Percentiles rank a stretch among this genome's conserved stretches.
phyloP scores from a whole-genome alignment of 345 rosid genomes.

The Eucalyptus pauciflora region DNA sequence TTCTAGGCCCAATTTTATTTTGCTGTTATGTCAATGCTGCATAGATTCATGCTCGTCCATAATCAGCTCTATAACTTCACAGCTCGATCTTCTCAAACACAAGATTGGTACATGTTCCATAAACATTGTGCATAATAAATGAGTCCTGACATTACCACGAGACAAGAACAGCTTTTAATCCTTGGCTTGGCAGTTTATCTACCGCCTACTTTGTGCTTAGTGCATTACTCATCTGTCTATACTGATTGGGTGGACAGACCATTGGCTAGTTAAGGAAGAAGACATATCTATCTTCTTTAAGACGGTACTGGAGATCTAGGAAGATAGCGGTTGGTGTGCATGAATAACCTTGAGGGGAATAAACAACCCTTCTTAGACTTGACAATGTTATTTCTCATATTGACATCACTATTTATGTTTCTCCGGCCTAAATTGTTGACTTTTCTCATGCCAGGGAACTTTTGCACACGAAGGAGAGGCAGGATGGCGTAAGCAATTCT shows the following conservation, averaged over 20 bases:
- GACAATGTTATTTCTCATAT: neutral
- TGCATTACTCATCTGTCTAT: neutral
- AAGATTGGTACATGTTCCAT: neutral
- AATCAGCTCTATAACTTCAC: neutral
- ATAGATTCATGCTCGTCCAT: neutral
- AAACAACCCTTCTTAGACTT: neutral
- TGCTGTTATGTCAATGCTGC: neutral
- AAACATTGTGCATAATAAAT: neutral
- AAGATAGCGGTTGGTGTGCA: neutral
- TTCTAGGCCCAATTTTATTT: neutral
- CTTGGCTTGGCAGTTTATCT: neutral
- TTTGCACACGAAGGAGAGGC: slow-evolving; percentile 61
- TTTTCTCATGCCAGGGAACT: slow-evolving; percentile 47
- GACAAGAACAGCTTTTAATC: neutral
- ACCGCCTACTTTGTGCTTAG: neutral
- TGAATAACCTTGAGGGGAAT: neutral
- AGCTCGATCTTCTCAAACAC: neutral
- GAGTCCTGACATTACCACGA: neutral
- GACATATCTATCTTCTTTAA: neutral
- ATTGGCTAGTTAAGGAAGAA: neutral
- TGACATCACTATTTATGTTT: neutral
- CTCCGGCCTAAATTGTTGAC: neutral
- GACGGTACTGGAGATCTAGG: neutral
- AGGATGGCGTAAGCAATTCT: slow-evolving; percentile 34
- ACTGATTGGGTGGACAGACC: neutral